Base-by-base conservation (phyloP, 1,284 basidiomycete species). In the Malassezia sympodialis region DNA sequence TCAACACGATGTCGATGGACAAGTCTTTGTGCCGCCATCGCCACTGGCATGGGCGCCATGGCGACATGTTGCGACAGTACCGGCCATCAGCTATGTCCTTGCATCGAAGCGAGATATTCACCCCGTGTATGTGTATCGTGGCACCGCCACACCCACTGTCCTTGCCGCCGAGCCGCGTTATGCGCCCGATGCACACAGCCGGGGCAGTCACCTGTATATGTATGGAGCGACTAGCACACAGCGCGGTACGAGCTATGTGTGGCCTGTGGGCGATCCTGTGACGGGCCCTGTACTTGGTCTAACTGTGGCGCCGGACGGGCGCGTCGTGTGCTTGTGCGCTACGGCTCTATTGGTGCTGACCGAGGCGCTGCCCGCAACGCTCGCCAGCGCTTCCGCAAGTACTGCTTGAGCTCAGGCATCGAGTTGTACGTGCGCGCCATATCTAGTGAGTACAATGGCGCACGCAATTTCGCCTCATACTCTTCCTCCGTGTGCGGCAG, bases 1-100 rank as follows among this genome's bases (percentile, higher is more conserved):
- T 51, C 91, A 89, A 72, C 81, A 83, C 57, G 84, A 84, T 44
- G 79, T 96, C 19, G 91, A 96, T 67, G 93, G 90, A 0, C 78
- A 84, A 0, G 76, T 87, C 31, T 89, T 86, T 73, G 68, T 77
- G 0, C 42, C 80, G 5, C 67, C 67, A 0, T 37, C 14, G 35
- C 63, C 47, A 76, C 69, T 32, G 54, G 12, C 37, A 32, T 28
- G 21, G 32, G 17, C 24, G 2, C 68, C 45, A 43, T 96, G 91
- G 91, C 77, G 63, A 37, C 91, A 96, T 73, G 75, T 76, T 1
- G 79, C 82, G 10, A 94, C 90, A 0, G 88, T 84, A 72, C 84
- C 88, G 4, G 93, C 90, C 0, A 80, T 98, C 4, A 81, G 88
- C 1, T 98, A 96, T 70, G 93, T 96, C 17, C 80, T 98, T 27